A percentile compares a stretch with the other conserved stretches of the same genome.
Conservation (phyloP, 108 stramenopile genomes). For the Cyclostephanos tholiformis region DNA sequence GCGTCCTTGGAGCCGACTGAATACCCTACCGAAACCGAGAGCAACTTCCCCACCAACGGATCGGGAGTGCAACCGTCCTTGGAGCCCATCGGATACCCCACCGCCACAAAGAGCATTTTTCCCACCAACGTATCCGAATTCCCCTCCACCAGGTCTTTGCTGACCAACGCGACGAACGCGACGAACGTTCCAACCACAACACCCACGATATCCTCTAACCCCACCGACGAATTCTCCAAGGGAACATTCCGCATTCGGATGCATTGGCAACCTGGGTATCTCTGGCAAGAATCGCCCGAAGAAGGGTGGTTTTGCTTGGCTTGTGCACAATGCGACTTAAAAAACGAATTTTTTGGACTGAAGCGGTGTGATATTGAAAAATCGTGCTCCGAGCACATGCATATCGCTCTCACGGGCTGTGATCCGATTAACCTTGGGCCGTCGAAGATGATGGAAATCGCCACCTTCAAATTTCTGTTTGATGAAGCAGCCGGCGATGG, state of each 20-base stretch:
- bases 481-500: neutral
- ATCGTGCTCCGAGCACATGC: constrained; percentile 14
- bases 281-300: constrained; percentile 19
- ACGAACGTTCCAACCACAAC: neutral
- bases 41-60: neutral
- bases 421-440: neutral
- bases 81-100: neutral
- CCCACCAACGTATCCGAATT: neutral
- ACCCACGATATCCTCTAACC: neutral
- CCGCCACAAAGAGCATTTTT: neutral
- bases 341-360: neutral
- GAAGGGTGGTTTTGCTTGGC: constrained; percentile 25
- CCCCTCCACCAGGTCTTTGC: neutral
- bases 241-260: constrained; percentile 11
- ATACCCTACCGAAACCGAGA: neutral
- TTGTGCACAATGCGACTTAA: constrained; percentile 14
- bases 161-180: neutral
- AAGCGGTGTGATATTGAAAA: constrained; percentile 4
- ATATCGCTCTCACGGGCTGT: constrained; percentile 10
- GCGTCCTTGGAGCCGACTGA: no score
- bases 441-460: neutral
- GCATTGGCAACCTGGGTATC: constrained; percentile 13
- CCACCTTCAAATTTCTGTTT: constrained; percentile 1
- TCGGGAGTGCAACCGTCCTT: neutral
- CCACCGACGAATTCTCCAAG: neutral